Evolutionary conservation across 495 filamentous ascomycete species (phyloP).

Genomic region (Xylaria scruposa): DNA sequence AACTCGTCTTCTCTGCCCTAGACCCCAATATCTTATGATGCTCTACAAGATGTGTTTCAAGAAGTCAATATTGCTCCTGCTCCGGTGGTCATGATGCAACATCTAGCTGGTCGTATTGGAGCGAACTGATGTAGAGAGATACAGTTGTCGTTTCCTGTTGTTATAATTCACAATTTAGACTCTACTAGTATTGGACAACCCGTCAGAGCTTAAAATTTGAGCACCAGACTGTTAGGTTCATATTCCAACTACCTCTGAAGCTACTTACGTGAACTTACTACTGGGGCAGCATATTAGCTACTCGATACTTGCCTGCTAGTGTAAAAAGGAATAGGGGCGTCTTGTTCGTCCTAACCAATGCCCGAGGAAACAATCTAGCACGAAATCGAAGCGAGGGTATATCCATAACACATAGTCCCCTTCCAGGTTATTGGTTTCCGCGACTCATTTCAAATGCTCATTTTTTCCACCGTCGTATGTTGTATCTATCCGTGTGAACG

Average conservation of each 20-base stretch:
- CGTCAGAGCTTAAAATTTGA: not conserved
- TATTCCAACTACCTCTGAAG: not conserved
- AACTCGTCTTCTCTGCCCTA: not conserved
- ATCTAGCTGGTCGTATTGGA: not conserved
- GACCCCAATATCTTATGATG: not conserved
- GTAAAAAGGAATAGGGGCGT: not conserved
- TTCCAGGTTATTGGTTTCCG: not conserved
- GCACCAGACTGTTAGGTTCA: not conserved
- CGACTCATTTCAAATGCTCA: not conserved
- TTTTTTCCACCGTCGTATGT: not conserved
- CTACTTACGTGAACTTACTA: not conserved
- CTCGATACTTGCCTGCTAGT: not conserved
- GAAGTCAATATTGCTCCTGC: not conserved
- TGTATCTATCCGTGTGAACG: not conserved
- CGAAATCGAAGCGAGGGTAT: not conserved
- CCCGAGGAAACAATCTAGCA: not conserved
- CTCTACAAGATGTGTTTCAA: not conserved
- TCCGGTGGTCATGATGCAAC: not conserved
- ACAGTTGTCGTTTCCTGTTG: not conserved
- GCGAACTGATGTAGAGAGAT: not conserved
- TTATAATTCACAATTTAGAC: not conserved
- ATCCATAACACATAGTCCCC: conserved; percentile 5
- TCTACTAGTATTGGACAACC: not conserved
- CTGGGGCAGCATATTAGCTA: not conserved
- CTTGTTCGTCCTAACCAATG: not conserved